A percentile compares a stretch with the other conserved stretches of the same genome.
Evolutionary conservation across 768 basidiomycete genomes (phyloP).

Genomic region (Mycena alexandri): DNA sequence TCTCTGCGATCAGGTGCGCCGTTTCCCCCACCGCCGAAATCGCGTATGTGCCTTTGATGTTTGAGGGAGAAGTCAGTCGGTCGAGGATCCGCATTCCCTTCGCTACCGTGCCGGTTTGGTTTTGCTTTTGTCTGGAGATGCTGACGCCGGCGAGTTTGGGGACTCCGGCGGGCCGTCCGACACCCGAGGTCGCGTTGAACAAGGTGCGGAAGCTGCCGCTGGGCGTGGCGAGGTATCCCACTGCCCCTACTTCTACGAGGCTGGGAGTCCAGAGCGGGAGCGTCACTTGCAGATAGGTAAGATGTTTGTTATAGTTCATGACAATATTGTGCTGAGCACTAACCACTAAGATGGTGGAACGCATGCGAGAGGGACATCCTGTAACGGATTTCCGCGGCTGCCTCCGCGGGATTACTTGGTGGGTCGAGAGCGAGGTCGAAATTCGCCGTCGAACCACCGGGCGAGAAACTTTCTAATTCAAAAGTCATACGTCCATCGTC

Average conservation of each 20-base stretch:
- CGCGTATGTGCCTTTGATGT: slow-evolving; percentile 38
- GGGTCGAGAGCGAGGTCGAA: slow-evolving; percentile 19
- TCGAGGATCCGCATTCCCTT: slow-evolving; percentile 4
- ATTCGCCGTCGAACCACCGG: not conserved
- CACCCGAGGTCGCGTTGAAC: slow-evolving; percentile 55
- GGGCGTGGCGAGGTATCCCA: slow-evolving; percentile 66
- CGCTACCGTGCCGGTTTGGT: not conserved
- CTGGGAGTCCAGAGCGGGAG: slow-evolving; percentile 65
- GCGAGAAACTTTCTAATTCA: not conserved
- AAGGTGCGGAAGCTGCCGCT: slow-evolving; percentile 63
- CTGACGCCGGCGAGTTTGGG: not conserved
- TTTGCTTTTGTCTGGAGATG: not conserved
- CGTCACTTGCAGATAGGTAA: slow-evolving; percentile 44
- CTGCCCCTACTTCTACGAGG: slow-evolving; percentile 59
- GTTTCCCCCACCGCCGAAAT: slow-evolving; percentile 44
- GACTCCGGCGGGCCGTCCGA: slow-evolving; percentile 17
- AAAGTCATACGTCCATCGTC: not conserved
- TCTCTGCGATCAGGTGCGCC: slow-evolving; percentile 63
- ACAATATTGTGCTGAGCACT: not conserved
- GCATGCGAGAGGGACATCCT: slow-evolving; percentile 62
- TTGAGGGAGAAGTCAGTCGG: slow-evolving; percentile 36
- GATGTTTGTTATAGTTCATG: too few species aligned
- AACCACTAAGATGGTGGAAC: slow-evolving; percentile 41
- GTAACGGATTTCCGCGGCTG: slow-evolving; percentile 60
- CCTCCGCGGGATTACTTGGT: slow-evolving; percentile 12